Evolutionary conservation across 164 flowering plant species (phyloP), one percentile per base, ranked within the genome.

Genomic region (Warburgia ugandensis): DNA sequence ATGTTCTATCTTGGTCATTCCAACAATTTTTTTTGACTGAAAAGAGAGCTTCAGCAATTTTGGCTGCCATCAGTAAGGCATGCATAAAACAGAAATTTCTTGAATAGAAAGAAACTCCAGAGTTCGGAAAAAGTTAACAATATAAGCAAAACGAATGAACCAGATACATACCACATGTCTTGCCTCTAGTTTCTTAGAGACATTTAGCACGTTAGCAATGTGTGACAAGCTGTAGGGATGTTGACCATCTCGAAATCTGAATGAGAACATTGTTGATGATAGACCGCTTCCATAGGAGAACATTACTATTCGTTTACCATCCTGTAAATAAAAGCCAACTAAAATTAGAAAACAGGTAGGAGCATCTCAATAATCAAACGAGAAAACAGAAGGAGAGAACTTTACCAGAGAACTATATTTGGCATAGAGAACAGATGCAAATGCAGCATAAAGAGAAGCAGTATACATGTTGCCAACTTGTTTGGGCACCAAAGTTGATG

Each of bases 401-500:
- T 29, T 74, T 81, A 94, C 99, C 94, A 94, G 67, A 30, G 78
- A 20, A 52, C 54, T 69, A 44, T 72, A 57, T 52, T 89, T 84
- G 63, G 76, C 80, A 71, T 89, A 86, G 50, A 94, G 27, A 50
- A 89, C 83, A 29, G 99, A 94, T 4, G 74, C 88, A 60, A 94
- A 80, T 42, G 97, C 99, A 7, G 97, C 92, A 68, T 94, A 94
- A n/a, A 94, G 77, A 52, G 97, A 94, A 59, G 99, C 99, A 40
- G 99, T 94, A 77, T 94, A 86, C 94, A 85, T 89, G 81, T 94
- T 94, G 35, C 97, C 99, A 19, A 94, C 86, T 94, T 89, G 92
- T 59, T 94, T 94, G 12, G 96, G 99, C 29, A 94, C 28, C 68
- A 89, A 69, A 45, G 99, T 94, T 31, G 85, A 63, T 29, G 99